Evolutionary conservation across 768 basidiomycete species (phyloP), one percentile per base, ranked within the genome.

Genomic region (Podaxis sp.): DNA sequence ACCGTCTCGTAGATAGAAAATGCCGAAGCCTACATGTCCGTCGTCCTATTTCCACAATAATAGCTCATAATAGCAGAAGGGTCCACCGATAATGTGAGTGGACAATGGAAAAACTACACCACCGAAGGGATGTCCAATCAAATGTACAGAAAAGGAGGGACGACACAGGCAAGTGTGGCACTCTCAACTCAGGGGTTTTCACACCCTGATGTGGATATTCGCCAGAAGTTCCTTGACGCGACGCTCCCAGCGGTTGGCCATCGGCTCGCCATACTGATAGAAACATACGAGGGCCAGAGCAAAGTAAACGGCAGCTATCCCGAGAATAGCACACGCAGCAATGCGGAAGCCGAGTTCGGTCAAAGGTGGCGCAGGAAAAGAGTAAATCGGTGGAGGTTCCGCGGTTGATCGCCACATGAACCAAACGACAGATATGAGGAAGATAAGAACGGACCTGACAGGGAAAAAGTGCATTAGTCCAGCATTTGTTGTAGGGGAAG

Each of bases 191-290:
- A 33, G 8, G 8, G 33, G 33, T 33, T 33, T 33, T 33, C 30
- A 33, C 8, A 33, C 30, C 9, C 30, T 9, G 30, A 9, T 33
- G 30, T 33, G 30, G 17, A 46, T 9, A 19, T 46, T 19, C 7
- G n/a, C 44, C 17, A 46, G 7, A 46, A 51, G 22, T 24, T 51
- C 49, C 13, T 17, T 51, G 19, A 51, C 24, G 24, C 24, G 49
- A 24, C 49, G 49, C 26, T 24, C 24, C 49, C 13, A 28, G 8
- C 22, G 49, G 11, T 4, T 26, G 6, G 49, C 24, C 49, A 7
- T 86, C 49, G 22, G 49, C 5, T 19, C 12, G 28, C 49, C 26
- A 28, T 22, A 51, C 13, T 51, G 22, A 24, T 22, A 24, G 17
- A 54, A 54, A 17, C 33, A 5, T 9, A n/a, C 7, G 9, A 54